Evolutionary conservation across 2,329 filamentous ascomycete species (phyloP), one percentile per base, ranked within the genome.

Genomic region (Neurospora crassa): DNA sequence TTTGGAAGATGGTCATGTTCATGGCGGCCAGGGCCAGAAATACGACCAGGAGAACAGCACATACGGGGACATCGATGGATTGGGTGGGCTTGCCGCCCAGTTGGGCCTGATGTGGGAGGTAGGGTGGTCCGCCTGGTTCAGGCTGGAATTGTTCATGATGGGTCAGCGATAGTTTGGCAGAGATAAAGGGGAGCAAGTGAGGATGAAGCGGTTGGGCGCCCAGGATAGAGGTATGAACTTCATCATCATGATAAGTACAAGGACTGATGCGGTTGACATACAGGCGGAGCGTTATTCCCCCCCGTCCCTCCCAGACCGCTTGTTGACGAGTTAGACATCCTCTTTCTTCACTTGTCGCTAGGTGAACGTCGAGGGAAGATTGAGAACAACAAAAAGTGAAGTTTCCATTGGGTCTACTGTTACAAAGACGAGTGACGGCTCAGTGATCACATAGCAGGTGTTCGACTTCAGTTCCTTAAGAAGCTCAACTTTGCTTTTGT

Each of bases 61-160:
- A 87, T 77, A 93, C 84, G 45, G 91, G 89, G 8, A 89, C 84
- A 78, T 94, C 92, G 73, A 91, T 81, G 2, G 77, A 73, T 4
- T 84, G 77, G 1, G 83, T 86, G 1, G 92, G 91, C 8, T 81
- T 74, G 34, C 89, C 87, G 71, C 90, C 90, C 20, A 89, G 79
- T 18, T 78, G 76, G 59, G 89, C 88, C 14, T 76, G 80, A 14
- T 74, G 77, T 2, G 84, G 82, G 5, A 79, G 75, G 70, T 84
- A 85, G 2, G 83, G 83, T 7, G 80, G 79, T 3, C 79, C 79
- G 11, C 74, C n/a, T 8, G 67, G 74, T 40, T 73, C 72, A 5
- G 69, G 72, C 47, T 70, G 69, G 8, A 14, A 34, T 34, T 3
- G 41, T 2, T 34, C 63, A 40, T 42, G n/a, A 43, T 14, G 41